Evolutionary conservation across 805 yeast genomes (phyloP), one percentile per base, ranked within the genome.

Genomic region (Ogataea saltuana): DNA sequence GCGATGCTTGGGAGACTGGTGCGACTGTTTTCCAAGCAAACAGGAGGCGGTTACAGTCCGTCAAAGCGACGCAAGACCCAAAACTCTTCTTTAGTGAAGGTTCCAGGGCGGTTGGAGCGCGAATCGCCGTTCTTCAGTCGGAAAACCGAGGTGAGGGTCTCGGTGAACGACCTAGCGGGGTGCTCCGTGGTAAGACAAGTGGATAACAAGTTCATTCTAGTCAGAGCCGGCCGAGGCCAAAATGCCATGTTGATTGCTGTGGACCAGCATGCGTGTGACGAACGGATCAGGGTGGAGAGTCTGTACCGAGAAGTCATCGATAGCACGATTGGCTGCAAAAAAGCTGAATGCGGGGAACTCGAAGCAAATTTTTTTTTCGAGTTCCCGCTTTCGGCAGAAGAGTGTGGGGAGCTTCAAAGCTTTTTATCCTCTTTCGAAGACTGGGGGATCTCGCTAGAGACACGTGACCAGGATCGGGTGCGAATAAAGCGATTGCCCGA

Each of bases 261-360:
- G 4, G 96, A 88, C 57, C 96, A 88, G 55, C 96, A 88, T 67
- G 96, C 96, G 0, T 78, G 83, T 41, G 95, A 85, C 62, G 96
- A 88, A 57, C 62, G 96, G 42, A 69, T 85, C 0, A 68, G 69
- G 34, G 74, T 84, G 2, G 96, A 88, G 53, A 39, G 46, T 1
- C 53, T 73, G 10, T 62, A 78, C n/a, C 49, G 58, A 25, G 69
- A 68, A 3, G 67, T 70, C 41, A 54, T 77, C 3, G 33, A 46
- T 5, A 47, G 49, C 8, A 67, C 59, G 11, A n/a, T 42, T 12
- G 5, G 33, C 2, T 3, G 15, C 3, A 28, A 42, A 3, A 18
- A 22, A n/a, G 37, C 17, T 8, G 45, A n/a, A n/a, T n/a, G n/a
- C n/a, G n/a, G n/a, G n/a, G n/a, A n/a, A n/a, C n/a, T n/a, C n/a